Base-by-base conservation (phyloP, 768 basidiomycete species). In the Crepidotus variabilis region DNA sequence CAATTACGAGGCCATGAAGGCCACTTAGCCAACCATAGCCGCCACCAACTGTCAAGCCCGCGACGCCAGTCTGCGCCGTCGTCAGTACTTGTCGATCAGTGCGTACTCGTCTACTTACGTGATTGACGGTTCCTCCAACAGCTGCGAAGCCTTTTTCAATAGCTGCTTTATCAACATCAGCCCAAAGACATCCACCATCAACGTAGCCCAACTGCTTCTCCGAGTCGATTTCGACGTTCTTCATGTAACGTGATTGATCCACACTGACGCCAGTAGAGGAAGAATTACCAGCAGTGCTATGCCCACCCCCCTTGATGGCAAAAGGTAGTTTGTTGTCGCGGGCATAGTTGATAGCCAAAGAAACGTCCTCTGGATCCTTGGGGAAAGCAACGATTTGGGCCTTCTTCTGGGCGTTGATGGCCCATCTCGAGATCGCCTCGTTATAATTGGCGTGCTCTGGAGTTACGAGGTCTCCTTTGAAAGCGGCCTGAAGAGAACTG, bases 31-130 rank as follows among this genome's bases (percentile, higher is more conserved):
- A 82, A 14, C 83, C 83, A 56, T 75, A 81, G 2, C 83, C 83
- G 9, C 83, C 82, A 35, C 82, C 83, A 14, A 84, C 69, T 14
- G 71, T 71, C 5, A 83, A 81, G 78, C 80, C 80, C 59, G 77
- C 76, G 24, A 81, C 78, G 33, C 80, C 79, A 51, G 79, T 80
- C 79, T 79, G 28, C 28, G 4, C 28, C 28, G 3, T 22, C 50
- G 50, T 14, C 14, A 56, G 22, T 39, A 21, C 36, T 13, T 54
- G 39, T n/a, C 16, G n/a, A 52, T 23, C 32, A 49, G 18, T 18
- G 51, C 47, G 18, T n/a, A 52, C 50, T 21, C 45, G 20, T 47
- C 39, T 6, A 68, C 79, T 36, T 61, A 80, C 80, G 68, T 79
- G 78, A 53, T 78, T 81, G 13, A 81, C 75, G 9, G 75, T 75